Conservation (phyloP, 495 filamentous ascomycete species). For the Lasiosphaeria miniovina region DNA sequence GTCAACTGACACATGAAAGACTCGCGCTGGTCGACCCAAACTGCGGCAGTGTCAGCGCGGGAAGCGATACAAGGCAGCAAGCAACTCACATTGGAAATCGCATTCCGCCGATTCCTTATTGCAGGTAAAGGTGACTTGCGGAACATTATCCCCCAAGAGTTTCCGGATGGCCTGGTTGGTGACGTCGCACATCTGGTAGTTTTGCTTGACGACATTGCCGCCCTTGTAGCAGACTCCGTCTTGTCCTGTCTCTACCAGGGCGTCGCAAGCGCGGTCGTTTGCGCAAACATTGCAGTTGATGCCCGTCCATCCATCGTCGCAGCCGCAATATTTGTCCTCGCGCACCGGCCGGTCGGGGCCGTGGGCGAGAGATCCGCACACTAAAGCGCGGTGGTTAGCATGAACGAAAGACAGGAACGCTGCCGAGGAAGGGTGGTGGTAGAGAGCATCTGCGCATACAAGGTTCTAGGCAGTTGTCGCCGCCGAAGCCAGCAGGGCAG, state of each 20-base stretch:
- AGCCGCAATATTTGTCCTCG: conserved; percentile 68
- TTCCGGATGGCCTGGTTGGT: conserved; percentile 90
- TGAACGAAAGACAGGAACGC: background rate
- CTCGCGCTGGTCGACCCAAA: conserved; percentile 91
- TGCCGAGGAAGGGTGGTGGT: conserved; percentile 3
- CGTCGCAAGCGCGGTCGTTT: conserved; percentile 74
- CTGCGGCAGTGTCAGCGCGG: conserved; percentile 49
- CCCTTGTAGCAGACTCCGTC: conserved; percentile 89
- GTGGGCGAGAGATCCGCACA: conserved; percentile 84
- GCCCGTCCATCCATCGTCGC: conserved; percentile 93
- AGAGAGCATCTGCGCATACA: conserved; percentile 36
- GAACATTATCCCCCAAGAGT: conserved; percentile 75
- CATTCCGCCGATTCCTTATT: conserved; percentile 69
- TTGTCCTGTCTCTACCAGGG: conserved; percentile 72
- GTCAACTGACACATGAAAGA: conserved; percentile 94
- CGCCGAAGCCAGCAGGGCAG: conserved; percentile 88
- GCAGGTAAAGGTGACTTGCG: conserved; percentile 93
- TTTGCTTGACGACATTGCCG: conserved; percentile 85
- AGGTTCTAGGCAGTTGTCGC: conserved; percentile 84
- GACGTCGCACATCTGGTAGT: conserved; percentile 97
- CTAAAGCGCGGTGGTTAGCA: conserved; percentile 30
- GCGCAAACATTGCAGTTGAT: conserved; percentile 98
- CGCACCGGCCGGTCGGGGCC: conserved; percentile 71
- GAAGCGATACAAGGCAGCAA: background rate
- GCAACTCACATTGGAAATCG: conserved; percentile 82